phyloP scores from a whole-genome alignment of 2,329 filamentous ascomycete genomes.

The Colletotrichum simmondsii region DNA sequence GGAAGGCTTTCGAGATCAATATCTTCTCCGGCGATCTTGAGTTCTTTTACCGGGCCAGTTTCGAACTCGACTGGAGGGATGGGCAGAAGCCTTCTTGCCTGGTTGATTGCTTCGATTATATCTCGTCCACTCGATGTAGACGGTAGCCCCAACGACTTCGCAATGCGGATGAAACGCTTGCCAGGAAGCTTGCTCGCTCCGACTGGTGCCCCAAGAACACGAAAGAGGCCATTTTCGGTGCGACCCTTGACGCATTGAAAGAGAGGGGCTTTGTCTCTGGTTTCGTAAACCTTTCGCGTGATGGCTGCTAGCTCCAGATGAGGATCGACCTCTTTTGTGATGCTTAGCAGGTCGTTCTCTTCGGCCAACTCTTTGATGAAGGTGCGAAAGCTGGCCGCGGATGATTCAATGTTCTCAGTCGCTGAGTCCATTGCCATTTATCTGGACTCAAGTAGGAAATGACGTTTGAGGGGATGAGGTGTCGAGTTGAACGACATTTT shows the following conservation, averaged over 20 bases:
- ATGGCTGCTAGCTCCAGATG: slow-evolving; percentile 59
- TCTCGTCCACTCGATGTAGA: slow-evolving; percentile 48
- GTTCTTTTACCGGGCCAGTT: slow-evolving; percentile 55
- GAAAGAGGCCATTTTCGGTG: slow-evolving; percentile 53
- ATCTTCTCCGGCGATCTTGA: slow-evolving; percentile 47
- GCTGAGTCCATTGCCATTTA: too few species aligned
- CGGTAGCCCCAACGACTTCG: slow-evolving; percentile 52
- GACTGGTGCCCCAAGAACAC: slow-evolving; percentile 57
- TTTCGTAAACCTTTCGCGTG: slow-evolving; percentile 56
- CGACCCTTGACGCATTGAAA: slow-evolving; percentile 62
- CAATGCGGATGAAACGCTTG: slow-evolving; percentile 53
- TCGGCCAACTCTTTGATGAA: slow-evolving; percentile 55
- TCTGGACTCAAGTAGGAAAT: too few species aligned
- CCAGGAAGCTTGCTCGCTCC: slow-evolving; percentile 45
- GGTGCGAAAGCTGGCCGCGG: slow-evolving; percentile 53
- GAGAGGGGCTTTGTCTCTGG: slow-evolving; percentile 57
- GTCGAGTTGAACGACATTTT: too few species aligned
- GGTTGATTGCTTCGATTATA: slow-evolving; percentile 54
- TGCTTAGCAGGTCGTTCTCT: slow-evolving; percentile 57
- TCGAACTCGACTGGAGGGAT: slow-evolving; percentile 46
- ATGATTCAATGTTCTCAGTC: background rate
- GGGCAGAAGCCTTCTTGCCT: slow-evolving; percentile 44
- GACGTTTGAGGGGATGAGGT: too few species aligned
- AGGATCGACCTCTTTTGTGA: slow-evolving; percentile 54
- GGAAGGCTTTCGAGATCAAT: slow-evolving; percentile 56